Evolutionary conservation across 441 rosid genomes (phyloP), one percentile per base, ranked within the genome.

Genomic region (Pelargonium fulgidum): DNA sequence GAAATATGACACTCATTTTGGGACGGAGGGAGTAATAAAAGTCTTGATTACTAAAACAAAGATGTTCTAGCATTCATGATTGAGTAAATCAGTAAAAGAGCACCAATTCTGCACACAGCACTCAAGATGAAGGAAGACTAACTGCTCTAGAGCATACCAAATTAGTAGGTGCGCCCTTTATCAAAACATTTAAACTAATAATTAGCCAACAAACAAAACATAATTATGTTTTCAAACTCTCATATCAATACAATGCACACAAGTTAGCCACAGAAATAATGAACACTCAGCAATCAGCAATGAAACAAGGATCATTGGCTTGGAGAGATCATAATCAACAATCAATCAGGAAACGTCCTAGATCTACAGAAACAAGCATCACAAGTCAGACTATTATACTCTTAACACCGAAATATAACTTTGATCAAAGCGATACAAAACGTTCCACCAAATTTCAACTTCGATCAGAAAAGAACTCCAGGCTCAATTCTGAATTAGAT

Each of bases 311-410:
- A 4, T 4, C 39, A 33, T 33, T 33, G 39, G 5, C 39, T 33
- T 54, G 24, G 22, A 14, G 61, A 54, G 61, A 19, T 54, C 19
- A 17, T 17, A 17, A 16, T 20, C 17, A 17, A 10, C 8, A 6
- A 56, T 17, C 2, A 17, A 56, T 22, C 19, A 2, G 16, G 62
- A 56, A 56, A 56, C 7, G 0, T 22, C 62, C 62, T 56, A 56
- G 26, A 56, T 56, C 62, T 56, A 56, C 2, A 56, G 11, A 6
- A 56, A 56, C 11, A 56, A 56, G 62, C 62, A 56, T 52, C 58
- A 50, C 7, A 50, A n/a, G 58, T 13, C 22, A 52, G 59, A 14
- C 1, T 56, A 5, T 17, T 20, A 56, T 17, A 9, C 62, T 56
- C 24, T 33, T 24, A 0, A 33, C 39, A 33, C 7, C 7, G 7